These are phyloP conservation scores for Arabidopsis arenosa DNA, from an alignment of 345 rosid genomes.

Conservation along the genomic window DNA sequence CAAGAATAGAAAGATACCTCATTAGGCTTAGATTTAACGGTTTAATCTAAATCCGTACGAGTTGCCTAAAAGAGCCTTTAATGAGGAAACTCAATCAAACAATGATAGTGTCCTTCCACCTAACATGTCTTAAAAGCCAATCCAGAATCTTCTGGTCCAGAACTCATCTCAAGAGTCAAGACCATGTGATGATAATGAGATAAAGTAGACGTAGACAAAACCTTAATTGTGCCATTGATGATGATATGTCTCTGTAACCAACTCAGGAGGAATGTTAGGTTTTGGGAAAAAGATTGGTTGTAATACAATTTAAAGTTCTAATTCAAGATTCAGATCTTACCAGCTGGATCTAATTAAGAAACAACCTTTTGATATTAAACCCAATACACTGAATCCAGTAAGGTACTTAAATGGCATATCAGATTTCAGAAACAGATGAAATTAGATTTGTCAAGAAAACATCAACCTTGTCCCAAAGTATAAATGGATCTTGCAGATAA, in stretches of 20 bases:
- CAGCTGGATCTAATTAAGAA: conserved; percentile 23
- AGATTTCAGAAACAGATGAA: conserved; percentile 10
- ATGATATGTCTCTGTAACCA: conserved; percentile 35
- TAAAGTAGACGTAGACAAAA: conserved; percentile 40
- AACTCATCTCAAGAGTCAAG: conserved; percentile 37
- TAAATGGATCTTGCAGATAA: conserved; percentile 27
- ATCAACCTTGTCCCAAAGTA: conserved; percentile 15
- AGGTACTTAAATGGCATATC: conserved; percentile 3
- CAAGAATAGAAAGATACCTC: conserved; percentile 37
- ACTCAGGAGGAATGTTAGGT: conserved; percentile 22
- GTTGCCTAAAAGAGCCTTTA: conserved; percentile 40
- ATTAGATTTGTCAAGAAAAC: conserved; percentile 5
- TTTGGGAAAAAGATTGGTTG: conserved; percentile 18
- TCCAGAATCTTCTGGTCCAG: conserved; percentile 33
- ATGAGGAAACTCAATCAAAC: conserved; percentile 42
- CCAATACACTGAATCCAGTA: conserved; percentile 11
- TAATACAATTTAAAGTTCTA: background rate
- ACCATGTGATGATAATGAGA: conserved; percentile 43
- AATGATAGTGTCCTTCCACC: conserved; percentile 38
- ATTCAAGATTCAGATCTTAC: conserved; percentile 22
- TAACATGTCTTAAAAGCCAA: conserved; percentile 39
- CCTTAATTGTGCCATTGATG: conserved; percentile 39
- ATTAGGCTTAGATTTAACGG: conserved; percentile 28
- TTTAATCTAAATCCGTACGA: conserved; percentile 38
- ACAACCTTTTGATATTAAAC: background rate